Evolutionary conservation across 2,329 filamentous ascomycete species (phyloP).

Genomic region (Ciborinia camelliae): DNA sequence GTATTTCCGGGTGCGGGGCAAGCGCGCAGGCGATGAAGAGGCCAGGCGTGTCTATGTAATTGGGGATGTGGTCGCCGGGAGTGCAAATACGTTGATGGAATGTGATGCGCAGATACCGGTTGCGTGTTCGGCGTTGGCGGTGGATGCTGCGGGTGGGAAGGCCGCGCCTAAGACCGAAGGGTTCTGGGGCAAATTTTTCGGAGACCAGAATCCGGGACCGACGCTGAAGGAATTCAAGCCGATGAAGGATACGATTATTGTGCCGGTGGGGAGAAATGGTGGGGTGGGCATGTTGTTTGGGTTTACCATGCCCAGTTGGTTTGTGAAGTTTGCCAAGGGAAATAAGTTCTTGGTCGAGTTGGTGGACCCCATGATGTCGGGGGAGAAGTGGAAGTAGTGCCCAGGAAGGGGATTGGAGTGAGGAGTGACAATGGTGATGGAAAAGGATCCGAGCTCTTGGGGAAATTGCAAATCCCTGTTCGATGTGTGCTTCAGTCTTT

Average conservation of each 20-base stretch:
- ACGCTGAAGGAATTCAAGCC: conserved; percentile 33
- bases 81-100: conserved; percentile 42
- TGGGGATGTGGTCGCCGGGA: conserved; percentile 44
- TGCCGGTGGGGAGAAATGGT: conserved; percentile 40
- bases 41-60: conserved; percentile 43
- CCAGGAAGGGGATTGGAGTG: no score
- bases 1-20: conserved; percentile 44
- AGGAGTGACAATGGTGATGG: no score
- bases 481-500: no score
- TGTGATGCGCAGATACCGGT: conserved; percentile 43
- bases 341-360: conserved; percentile 37
- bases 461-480: no score
- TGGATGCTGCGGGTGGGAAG: conserved; percentile 39
- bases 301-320: conserved; percentile 38
- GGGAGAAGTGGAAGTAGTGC: neutral
- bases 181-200: conserved; percentile 1
- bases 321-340: conserved; percentile 41
- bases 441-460: no score
- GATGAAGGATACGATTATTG: conserved; percentile 38
- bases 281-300: conserved; percentile 42
- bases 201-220: neutral
- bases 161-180: conserved; percentile 2
- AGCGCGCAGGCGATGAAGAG: conserved; percentile 34
- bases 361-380: neutral
- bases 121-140: conserved; percentile 43